A percentile compares a stretch with the other conserved stretches of the same genome.
Conservation (phyloP, 73 alveolate genomes). For the Symbiodinium natans region DNA sequence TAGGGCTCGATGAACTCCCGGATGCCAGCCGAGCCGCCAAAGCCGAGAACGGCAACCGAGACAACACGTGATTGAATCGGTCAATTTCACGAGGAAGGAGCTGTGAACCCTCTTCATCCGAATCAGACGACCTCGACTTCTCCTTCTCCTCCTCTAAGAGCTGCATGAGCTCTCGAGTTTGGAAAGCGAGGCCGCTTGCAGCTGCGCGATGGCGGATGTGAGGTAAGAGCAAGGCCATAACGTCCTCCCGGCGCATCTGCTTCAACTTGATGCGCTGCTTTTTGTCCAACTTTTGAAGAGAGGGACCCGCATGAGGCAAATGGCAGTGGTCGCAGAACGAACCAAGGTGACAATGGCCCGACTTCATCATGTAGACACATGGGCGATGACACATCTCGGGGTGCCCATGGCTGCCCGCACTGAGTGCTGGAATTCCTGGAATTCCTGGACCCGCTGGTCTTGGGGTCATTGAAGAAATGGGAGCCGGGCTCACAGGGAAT, state of each 20-base stretch:
- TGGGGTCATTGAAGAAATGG: no score
- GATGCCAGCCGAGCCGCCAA: background rate
- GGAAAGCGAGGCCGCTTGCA: background rate
- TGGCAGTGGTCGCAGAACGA: constrained; percentile 1
- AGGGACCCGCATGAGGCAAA: background rate
- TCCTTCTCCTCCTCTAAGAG: background rate
- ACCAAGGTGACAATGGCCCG: background rate
- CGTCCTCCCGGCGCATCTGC: background rate
- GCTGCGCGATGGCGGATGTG: background rate
- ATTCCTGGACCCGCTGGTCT: no score
- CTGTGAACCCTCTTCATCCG: no score
- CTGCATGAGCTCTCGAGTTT: background rate
- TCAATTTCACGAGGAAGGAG: background rate
- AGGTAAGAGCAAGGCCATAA: constrained; percentile 7
- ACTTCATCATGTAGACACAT: background rate
- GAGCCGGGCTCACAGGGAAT: no score
- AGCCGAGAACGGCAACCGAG: background rate
- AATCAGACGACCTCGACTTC: no score
- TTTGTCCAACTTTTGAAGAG: background rate
- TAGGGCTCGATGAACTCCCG: no score
- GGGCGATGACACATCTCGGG: constrained; percentile 15
- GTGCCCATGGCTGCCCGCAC: constrained; percentile 22
- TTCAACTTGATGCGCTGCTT: background rate
- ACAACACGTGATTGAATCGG: background rate
- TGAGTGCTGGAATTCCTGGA: background rate